phyloP scores from a whole-genome alignment of 441 rosid species.

The Euphorbia neoarborescens region DNA sequence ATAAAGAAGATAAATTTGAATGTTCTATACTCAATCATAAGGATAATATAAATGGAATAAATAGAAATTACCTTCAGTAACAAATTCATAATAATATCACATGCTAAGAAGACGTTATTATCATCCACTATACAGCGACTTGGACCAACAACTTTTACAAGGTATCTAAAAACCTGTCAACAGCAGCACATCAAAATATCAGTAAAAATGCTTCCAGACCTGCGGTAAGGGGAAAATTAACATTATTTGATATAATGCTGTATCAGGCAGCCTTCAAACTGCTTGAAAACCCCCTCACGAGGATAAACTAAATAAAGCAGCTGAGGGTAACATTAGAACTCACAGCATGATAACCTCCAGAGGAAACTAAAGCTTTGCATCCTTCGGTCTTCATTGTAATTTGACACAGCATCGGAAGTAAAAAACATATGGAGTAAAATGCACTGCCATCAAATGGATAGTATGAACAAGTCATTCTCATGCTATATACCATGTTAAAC shows the following conservation, averaged over 20 bases:
- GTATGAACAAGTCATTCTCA: constrained; percentile 19
- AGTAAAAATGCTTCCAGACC: background rate
- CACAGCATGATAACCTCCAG: constrained; percentile 58
- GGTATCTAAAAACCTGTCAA: constrained; percentile 66
- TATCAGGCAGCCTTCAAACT: background rate
- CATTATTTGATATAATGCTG: background rate
- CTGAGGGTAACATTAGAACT: constrained; percentile 25
- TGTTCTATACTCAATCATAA: background rate
- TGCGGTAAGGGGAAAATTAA: background rate
- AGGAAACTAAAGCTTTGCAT: constrained; percentile 51
- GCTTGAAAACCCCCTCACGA: background rate
- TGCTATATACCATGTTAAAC: background rate
- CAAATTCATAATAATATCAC: constrained; percentile 75
- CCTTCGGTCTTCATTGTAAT: constrained; percentile 65
- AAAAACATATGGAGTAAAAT: constrained; percentile 61
- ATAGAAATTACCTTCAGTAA: constrained; percentile 61
- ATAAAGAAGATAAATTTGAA: background rate
- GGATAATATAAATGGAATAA: constrained; percentile 6
- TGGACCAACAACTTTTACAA: constrained; percentile 45
- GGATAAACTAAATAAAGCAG: background rate
- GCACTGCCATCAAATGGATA: constrained; percentile 44
- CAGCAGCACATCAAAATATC: constrained; percentile 1
- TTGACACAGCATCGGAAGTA: constrained; percentile 88
- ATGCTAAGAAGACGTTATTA: constrained; percentile 58
- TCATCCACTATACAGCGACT: constrained; percentile 32